A percentile compares a stretch with the other conserved stretches of the same genome.
Evolutionary conservation across 2,329 filamentous ascomycete genomes (phyloP).

Genomic region (Colletotrichum aenigma): DNA sequence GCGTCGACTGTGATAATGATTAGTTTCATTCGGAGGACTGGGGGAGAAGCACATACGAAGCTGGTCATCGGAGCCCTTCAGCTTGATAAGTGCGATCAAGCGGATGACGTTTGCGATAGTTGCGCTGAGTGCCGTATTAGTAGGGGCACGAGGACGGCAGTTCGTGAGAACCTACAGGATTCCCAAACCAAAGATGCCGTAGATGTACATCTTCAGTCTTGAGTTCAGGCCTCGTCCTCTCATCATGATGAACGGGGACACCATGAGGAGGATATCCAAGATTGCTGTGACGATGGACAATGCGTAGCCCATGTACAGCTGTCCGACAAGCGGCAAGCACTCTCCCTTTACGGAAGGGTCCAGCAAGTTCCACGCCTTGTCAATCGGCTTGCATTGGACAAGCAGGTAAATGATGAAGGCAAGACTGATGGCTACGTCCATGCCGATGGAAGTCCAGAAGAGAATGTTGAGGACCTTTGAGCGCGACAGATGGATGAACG

Average conservation of each 20-base stretch:
- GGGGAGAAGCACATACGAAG: not conserved
- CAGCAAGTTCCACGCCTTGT: constrained; percentile 4
- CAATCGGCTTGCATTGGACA: constrained; percentile 6
- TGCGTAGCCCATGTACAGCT: constrained; percentile 12
- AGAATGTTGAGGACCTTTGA: not conserved
- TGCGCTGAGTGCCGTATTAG: not conserved
- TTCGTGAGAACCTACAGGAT: not conserved
- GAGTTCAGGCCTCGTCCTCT: not conserved
- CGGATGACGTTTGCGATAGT: constrained; percentile 13
- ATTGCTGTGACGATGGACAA: constrained; percentile 4
- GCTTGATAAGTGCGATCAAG: not conserved
- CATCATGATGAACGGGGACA: constrained; percentile 12
- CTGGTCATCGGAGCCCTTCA: not conserved
- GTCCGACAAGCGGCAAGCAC: not conserved
- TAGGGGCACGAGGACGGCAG: accelerated
- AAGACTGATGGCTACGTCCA: not conserved
- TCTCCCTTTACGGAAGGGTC: not conserved
- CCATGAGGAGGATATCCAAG: not conserved
- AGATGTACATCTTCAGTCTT: constrained; percentile 4
- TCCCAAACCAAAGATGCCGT: constrained; percentile 8
- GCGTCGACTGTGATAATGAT: not conserved
- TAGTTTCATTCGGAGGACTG: not conserved
- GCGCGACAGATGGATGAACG: constrained; percentile 8
- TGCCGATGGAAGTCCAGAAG: constrained; percentile 4
- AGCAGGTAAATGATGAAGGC: constrained; percentile 11